Percentiles rank a stretch among this genome's conserved stretches.
phyloP scores from a whole-genome alignment of 2,329 filamentous ascomycete genomes.

The Fusarium penzigii region DNA sequence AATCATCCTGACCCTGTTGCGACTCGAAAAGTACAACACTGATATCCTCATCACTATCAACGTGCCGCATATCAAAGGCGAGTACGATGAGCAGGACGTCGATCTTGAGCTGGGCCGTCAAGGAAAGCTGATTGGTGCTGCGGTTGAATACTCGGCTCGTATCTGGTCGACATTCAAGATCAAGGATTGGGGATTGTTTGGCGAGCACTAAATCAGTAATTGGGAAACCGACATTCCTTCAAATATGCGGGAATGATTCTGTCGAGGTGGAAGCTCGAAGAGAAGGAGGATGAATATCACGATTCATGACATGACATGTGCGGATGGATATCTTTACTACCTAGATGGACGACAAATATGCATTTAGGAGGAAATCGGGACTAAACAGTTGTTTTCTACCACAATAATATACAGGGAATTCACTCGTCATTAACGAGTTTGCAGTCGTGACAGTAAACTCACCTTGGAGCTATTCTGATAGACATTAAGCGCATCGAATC shows the following conservation, averaged over 20 bases:
- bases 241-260: neutral
- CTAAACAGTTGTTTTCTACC: neutral
- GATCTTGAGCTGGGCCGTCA: conserved; percentile 65
- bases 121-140: conserved; percentile 68
- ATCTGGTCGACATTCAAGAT: conserved; percentile 76
- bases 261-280: neutral
- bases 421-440: too few relatives aligned
- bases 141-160: conserved; percentile 65
- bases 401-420: too few relatives aligned
- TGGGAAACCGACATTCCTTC: too few relatives aligned
- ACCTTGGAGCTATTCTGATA: too few relatives aligned
- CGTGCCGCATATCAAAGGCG: conserved; percentile 77
- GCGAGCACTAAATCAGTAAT: conserved; percentile 22
- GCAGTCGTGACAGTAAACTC: too few relatives aligned
- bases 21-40: conserved; percentile 72
- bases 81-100: conserved; percentile 73
- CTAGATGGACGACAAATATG: neutral
- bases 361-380: neutral
- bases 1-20: conserved; percentile 74
- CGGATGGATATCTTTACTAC: conserved; percentile 1
- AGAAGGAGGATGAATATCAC: conserved; percentile 17
- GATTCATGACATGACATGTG: conserved; percentile 21
- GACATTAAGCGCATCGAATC: too few relatives aligned
- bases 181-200: conserved; percentile 78
- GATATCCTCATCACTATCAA: conserved; percentile 87